Evolutionary conservation across 176 grass and related monocot species (phyloP), one percentile per base, ranked within the genome.

Genomic region (Aegilops longissima): DNA sequence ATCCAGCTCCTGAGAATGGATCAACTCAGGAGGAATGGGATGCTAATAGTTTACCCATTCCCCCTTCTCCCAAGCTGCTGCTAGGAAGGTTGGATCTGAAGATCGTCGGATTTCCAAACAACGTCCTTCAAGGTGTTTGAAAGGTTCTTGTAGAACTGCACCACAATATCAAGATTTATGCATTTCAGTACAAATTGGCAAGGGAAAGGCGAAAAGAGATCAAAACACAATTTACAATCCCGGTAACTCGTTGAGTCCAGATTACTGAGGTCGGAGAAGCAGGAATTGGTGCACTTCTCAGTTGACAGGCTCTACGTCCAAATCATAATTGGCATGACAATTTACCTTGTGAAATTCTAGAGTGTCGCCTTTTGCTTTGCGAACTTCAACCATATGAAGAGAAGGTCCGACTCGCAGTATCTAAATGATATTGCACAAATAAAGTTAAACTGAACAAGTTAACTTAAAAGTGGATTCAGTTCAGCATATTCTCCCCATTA

Each of bases 291-390:
- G 24, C 35, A 36, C 12, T 25, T 78, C 13, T 78, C n/a, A 20
- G 58, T 59, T 25, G 4, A 66, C 34, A 25, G 1, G 20, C 21
- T n/a, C 29, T 42, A 74, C 11, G 51, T 90, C 11, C 13, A 11
- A 85, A 59, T 33, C 17, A 54, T 80, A 81, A 36, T 62, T 62
- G 2, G 8, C 21, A 61, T 61, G 24, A 30, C 44, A 56, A 45
- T 31, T 83, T 94, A 99, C 97, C 90, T 96, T 99, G 12, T 99
- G 97, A 82, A 99, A 99, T 74, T 99, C 97, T 54, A 99, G 78
- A 17, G 97, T 99, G 38, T 94, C 97, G 2, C 97, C 97, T 84
- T 95, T 97, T 74, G 97, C 87, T 89, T 99, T 99, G 47, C 88
- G 85, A 54, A 99, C 84, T 82, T 99, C 94, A 66, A 99, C 92